These are phyloP conservation scores for Boechera retrofracta DNA, from an alignment of 345 rosid species.

Conservation along the genomic window DNA sequence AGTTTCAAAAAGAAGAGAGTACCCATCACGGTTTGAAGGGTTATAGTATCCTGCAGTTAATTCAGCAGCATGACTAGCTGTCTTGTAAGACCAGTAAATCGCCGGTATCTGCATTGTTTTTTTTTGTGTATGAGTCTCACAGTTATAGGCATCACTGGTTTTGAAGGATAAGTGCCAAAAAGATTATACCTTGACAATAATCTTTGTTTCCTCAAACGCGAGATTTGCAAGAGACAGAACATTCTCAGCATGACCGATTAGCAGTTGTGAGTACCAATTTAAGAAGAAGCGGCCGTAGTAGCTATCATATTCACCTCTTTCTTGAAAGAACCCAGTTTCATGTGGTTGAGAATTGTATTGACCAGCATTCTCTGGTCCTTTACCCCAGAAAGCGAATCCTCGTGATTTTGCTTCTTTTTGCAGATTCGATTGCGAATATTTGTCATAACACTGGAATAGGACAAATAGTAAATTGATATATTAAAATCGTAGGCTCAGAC, in stretches of 20 bases:
- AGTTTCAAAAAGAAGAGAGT: slow-evolving; percentile 68
- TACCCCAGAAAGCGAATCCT: slow-evolving; percentile 85
- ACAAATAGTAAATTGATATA: background rate
- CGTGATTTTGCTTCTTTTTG: slow-evolving; percentile 76
- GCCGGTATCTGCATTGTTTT: slow-evolving; percentile 73
- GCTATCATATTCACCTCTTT: slow-evolving; percentile 94
- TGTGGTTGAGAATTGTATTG: slow-evolving; percentile 90
- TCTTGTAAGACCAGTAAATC: slow-evolving; percentile 89
- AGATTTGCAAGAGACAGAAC: slow-evolving; percentile 84
- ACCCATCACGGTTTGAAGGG: slow-evolving; percentile 89
- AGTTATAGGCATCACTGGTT: background rate
- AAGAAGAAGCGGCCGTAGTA: slow-evolving; percentile 93
- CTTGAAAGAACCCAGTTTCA: slow-evolving; percentile 90
- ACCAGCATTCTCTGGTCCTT: slow-evolving; percentile 91
- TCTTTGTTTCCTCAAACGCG: slow-evolving; percentile 77
- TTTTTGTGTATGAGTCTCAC: slow-evolving; percentile 6
- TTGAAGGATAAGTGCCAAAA: background rate
- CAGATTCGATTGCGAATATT: slow-evolving; percentile 73
- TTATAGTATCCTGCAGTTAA: slow-evolving; percentile 89
- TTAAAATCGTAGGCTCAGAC: background rate
- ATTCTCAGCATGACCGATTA: slow-evolving; percentile 77
- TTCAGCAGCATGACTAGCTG: slow-evolving; percentile 92
- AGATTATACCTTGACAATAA: slow-evolving; percentile 73
- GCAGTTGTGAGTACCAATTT: slow-evolving; percentile 79
- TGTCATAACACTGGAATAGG: slow-evolving; percentile 79